Evolutionary conservation across 345 rosid species (phyloP).

Genomic region (Acer saccharum): DNA sequence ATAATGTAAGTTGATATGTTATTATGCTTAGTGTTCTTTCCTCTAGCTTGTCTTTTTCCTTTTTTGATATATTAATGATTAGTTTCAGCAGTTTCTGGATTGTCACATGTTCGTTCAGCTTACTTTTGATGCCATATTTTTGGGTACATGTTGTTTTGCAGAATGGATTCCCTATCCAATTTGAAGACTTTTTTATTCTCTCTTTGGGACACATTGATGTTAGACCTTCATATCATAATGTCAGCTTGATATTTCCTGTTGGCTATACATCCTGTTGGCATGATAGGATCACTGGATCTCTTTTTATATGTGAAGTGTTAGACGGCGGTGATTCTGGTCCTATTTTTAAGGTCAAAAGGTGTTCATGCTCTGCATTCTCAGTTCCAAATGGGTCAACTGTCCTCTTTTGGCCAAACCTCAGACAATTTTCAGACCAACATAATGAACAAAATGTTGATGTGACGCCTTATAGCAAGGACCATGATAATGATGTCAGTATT

Average conservation of each 20-base stretch:
- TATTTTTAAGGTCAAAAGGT: constrained; percentile 79
- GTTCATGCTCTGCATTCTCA: constrained; percentile 62
- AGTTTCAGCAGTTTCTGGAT: neutral
- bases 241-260: constrained; percentile 65
- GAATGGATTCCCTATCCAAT: constrained; percentile 84
- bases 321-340: constrained; percentile 93
- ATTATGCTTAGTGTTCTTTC: constrained; percentile 3
- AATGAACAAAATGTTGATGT: constrained; percentile 32
- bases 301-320: constrained; percentile 75
- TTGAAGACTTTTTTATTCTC: constrained; percentile 88
- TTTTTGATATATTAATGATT: neutral
- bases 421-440: constrained; percentile 34
- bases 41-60: neutral
- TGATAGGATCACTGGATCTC: constrained; percentile 91
- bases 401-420: constrained; percentile 41
- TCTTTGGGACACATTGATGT: constrained; percentile 75
- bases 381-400: constrained; percentile 70
- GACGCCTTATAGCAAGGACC: constrained; percentile 35
- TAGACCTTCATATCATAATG: constrained; percentile 82
- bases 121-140: constrained; percentile 19
- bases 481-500: constrained; percentile 45
- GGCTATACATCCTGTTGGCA: constrained; percentile 98
- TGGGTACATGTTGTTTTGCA: constrained; percentile 44
- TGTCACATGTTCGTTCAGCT: constrained; percentile 13
- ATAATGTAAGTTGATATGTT: constrained; percentile 49